These are phyloP conservation scores for Oryza coarctata DNA, from an alignment of 176 grass and related monocot genomes.

Conservation along the genomic window DNA sequence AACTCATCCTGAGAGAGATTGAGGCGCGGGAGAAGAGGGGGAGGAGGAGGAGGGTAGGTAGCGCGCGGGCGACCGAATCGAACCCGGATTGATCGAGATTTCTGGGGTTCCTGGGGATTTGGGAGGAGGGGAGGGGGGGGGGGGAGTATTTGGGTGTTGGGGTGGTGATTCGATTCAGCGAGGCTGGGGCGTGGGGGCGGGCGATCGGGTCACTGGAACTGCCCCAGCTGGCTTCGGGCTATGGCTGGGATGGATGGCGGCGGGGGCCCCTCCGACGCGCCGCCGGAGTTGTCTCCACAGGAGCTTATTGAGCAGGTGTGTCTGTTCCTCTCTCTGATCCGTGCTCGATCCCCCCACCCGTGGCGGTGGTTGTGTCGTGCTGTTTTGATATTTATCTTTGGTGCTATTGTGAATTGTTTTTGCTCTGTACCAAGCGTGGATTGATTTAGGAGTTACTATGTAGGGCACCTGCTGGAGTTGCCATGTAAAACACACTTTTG, in stretches of 20 bases:
- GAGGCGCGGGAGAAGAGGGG: not conserved
- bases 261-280: constrained; percentile 10
- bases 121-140: not conserved
- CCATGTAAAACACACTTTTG: not conserved
- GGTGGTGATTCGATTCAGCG: constrained; percentile 26
- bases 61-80: not conserved
- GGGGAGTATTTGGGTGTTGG: too few species aligned
- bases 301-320: constrained; percentile 56
- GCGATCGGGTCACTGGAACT: constrained; percentile 84
- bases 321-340: not conserved
- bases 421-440: not conserved
- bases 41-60: too few species aligned
- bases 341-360: not conserved
- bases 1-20: not conserved
- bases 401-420: not conserved
- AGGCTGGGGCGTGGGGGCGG: constrained; percentile 94
- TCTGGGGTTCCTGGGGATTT: not conserved
- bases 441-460: not conserved
- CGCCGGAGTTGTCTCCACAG: constrained; percentile 39
- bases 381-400: not conserved
- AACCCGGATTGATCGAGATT: not conserved
- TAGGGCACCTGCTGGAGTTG: too few species aligned
- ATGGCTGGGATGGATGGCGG: constrained; percentile 77
- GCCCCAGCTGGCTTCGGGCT: constrained; percentile 81
- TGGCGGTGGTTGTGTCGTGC: not conserved